Conservation (phyloP, 2,329 filamentous ascomycete species). For the Trichoderma koningiopsis region DNA sequence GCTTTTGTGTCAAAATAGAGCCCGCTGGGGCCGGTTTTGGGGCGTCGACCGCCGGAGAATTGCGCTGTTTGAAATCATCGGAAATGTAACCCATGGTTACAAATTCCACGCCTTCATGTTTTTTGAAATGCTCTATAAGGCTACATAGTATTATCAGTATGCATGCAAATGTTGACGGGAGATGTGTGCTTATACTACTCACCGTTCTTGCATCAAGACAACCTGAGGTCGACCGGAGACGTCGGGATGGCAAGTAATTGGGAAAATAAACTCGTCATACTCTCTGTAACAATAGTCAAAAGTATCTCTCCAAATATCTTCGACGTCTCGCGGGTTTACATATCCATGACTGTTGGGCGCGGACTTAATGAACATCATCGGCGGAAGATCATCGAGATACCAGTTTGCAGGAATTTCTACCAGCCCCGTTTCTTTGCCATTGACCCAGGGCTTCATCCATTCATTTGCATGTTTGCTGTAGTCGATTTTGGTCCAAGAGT, state of each 20-base stretch:
- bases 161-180: neutral
- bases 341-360: conserved; percentile 1
- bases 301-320: conserved; percentile 8
- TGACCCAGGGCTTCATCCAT: conserved; percentile 5
- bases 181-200: neutral
- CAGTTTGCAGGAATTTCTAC: conserved; percentile 10
- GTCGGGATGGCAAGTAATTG: conserved; percentile 3
- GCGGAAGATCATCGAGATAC: conserved; percentile 6
- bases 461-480: neutral
- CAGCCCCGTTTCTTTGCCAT: conserved; percentile 3
- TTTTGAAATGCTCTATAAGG: conserved; percentile 2
- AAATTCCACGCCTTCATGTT: conserved; percentile 3
- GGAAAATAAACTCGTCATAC: conserved; percentile 12
- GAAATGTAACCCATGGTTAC: conserved; percentile 5
- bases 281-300: conserved; percentile 9
- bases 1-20: neutral
- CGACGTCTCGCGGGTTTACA: conserved; percentile 4
- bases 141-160: neutral
- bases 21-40: neutral
- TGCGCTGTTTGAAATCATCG: conserved; percentile 1
- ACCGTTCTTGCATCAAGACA: conserved; percentile 10
- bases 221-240: conserved; percentile 6
- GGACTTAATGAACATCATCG: conserved; percentile 8
- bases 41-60: neutral
- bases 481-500: conserved; percentile 7